Conservation (phyloP, 2,329 filamentous ascomycete species). For the Aureobasidium mangrovei region DNA sequence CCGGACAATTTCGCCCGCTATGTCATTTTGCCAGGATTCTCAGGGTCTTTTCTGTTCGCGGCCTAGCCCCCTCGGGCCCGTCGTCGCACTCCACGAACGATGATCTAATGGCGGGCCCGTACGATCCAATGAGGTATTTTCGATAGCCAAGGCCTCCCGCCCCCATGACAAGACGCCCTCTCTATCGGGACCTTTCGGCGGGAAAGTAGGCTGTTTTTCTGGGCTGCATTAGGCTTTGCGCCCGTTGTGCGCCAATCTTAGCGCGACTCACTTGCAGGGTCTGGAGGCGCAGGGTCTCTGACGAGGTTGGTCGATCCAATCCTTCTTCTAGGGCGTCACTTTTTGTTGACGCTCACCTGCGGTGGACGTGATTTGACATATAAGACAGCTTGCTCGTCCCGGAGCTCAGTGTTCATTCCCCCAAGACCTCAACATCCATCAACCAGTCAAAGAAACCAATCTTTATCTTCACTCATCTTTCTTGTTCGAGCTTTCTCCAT, state of each 20-base stretch:
- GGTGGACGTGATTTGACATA: slow-evolving; percentile 10
- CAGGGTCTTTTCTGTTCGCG: slow-evolving; percentile 4
- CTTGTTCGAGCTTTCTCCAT: not conserved
- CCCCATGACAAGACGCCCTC: not conserved
- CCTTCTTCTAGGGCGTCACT: slow-evolving; percentile 2
- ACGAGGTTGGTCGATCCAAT: slow-evolving; percentile 11
- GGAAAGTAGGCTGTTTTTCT: slow-evolving; percentile 2
- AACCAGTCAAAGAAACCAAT: not conserved
- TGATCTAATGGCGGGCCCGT: slow-evolving; percentile 4
- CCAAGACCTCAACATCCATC: not conserved
- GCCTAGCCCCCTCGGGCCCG: slow-evolving; percentile 3
- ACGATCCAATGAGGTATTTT: slow-evolving; percentile 1
- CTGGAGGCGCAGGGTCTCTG: slow-evolving; percentile 15
- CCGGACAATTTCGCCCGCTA: slow-evolving; percentile 2
- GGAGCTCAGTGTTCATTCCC: not conserved
- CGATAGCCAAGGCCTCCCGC: slow-evolving; percentile 8
- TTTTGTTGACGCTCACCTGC: not conserved
- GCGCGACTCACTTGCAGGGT: not conserved
- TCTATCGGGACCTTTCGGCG: not conserved
- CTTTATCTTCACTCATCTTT: not conserved
- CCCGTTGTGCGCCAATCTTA: slow-evolving; percentile 9
- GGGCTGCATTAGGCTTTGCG: not conserved
- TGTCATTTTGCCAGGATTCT: slow-evolving; percentile 9
- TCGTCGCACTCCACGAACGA: not conserved
- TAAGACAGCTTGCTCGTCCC: not conserved